Percentiles rank a stretch among this genome's conserved stretches.
Evolutionary conservation across 2,329 filamentous ascomycete genomes (phyloP).

Genomic region (Hymenoscyphus repandus): DNA sequence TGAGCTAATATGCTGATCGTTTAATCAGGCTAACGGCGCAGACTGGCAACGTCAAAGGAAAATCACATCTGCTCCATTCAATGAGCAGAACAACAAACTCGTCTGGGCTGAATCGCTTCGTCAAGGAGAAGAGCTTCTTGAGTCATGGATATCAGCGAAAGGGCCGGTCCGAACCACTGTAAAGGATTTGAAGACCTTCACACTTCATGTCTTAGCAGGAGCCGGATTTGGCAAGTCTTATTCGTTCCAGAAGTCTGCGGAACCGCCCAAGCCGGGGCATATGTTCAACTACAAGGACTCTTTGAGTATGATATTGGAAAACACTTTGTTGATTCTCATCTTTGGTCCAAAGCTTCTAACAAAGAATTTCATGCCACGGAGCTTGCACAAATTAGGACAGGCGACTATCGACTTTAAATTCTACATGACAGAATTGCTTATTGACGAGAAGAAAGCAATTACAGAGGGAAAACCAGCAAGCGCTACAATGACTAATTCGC

Average conservation of each 20-base stretch:
- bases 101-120: constrained; percentile 34
- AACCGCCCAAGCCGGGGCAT: background rate
- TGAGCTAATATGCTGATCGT: background rate
- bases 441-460: background rate
- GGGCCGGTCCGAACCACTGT: constrained; percentile 17
- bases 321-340: background rate
- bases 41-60: constrained; percentile 39
- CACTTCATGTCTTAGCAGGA: constrained; percentile 45
- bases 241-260: background rate
- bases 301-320: background rate
- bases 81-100: constrained; percentile 34
- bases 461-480: background rate
- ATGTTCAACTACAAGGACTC: constrained; percentile 3
- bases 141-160: constrained; percentile 12
- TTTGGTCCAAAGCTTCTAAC: background rate
- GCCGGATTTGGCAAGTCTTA: constrained; percentile 39
- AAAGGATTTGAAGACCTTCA: constrained; percentile 42
- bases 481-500: background rate
- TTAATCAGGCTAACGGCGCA: constrained; percentile 18
- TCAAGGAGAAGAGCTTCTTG: constrained; percentile 30
- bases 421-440: background rate
- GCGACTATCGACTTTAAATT: background rate
- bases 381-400: background rate
- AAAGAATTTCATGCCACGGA: background rate
- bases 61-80: constrained; percentile 37